Evolutionary conservation across 305 asterid species (phyloP), one percentile per base, ranked within the genome.

Genomic region (Ruellia speciosa): DNA sequence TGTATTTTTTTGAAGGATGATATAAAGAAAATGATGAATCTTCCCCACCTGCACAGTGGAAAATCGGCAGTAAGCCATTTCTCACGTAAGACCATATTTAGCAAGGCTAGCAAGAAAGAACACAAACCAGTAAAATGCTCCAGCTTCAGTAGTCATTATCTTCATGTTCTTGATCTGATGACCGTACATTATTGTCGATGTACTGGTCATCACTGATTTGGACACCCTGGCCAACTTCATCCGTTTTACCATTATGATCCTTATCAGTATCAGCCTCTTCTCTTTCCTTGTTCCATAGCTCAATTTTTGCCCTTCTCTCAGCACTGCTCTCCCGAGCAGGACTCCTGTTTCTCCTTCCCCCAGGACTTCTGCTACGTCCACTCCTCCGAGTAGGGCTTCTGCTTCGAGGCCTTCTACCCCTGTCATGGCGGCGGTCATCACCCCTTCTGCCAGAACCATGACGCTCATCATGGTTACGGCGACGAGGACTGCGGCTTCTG

Each of bases 291-390:
- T 88, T 88, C 96, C 96, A 88, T 51, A 63, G 94, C 65, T 81
- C 95, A 58, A 86, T 88, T 72, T 75, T 88, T 34, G 94, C 95
- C 77, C 95, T 82, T 74, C 96, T 83, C 71, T 88, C 96, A 24
- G 43, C 70, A 72, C 95, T 85, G 73, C 78, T 87, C 73, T 86
- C 96, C 75, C 95, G 71, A 16, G 56, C 74, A n/a, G 96, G 86
- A 54, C 90, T 78, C 70, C 87, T 70, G 71, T 74, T 85, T 78
- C 94, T 81, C 80, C 96, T 78, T 14, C 84, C 86, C 17, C 66
- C 77, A 18, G 96, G 96, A 55, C 94, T 87, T 74, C 81, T 72
- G 79, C 88, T 87, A 41, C 84, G 75, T 40, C 87, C 85, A 35
- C 79, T 74, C 75, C 86, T 81, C 41, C 86, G 77, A 59, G 80